Conservation (phyloP, 1,139 yeast species). For the Geotrichum cucujoidarum region DNA sequence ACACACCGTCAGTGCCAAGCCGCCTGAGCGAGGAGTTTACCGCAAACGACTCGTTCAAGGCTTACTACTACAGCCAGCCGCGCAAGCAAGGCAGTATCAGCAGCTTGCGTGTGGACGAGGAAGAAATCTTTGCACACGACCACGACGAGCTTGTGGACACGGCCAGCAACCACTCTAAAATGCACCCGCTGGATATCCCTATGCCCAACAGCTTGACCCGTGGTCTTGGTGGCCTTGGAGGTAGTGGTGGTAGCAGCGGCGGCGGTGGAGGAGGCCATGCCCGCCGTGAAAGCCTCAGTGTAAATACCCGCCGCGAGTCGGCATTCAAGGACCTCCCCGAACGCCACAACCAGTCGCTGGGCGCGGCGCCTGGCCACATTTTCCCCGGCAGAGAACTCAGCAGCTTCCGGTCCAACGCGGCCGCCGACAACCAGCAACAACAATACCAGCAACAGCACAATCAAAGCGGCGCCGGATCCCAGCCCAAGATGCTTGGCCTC, state of each 20-base stretch:
- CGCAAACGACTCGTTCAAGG: conserved; percentile 23
- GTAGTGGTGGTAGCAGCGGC: conserved; percentile 22
- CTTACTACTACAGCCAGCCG: conserved; percentile 15
- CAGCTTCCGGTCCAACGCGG: conserved; percentile 8
- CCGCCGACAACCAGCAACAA: background rate
- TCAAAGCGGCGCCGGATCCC: background rate
- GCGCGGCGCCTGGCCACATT: conserved; percentile 6
- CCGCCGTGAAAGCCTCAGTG: conserved; percentile 23
- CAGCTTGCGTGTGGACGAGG: conserved; percentile 14
- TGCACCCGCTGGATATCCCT: conserved; percentile 15
- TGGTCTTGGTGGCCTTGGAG: conserved; percentile 20
- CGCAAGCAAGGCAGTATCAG: conserved; percentile 15
- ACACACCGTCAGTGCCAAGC: conserved; percentile 36
- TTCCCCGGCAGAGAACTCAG: conserved; percentile 13
- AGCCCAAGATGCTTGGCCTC: background rate
- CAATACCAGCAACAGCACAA: background rate
- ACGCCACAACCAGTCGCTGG: conserved; percentile 21
- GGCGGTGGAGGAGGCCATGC: no score
- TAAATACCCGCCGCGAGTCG: conserved; percentile 21
- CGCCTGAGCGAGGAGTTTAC: conserved; percentile 35
- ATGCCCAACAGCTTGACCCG: conserved; percentile 1
- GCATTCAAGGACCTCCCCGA: conserved; percentile 26
- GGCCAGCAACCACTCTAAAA: background rate
- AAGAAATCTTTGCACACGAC: background rate
- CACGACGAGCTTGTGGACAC: background rate